A percentile compares a stretch with the other conserved stretches of the same genome.
These are phyloP conservation scores for Stereocaulon alpinum DNA, from an alignment of 495 filamentous ascomycete species.

Conservation along the genomic window DNA sequence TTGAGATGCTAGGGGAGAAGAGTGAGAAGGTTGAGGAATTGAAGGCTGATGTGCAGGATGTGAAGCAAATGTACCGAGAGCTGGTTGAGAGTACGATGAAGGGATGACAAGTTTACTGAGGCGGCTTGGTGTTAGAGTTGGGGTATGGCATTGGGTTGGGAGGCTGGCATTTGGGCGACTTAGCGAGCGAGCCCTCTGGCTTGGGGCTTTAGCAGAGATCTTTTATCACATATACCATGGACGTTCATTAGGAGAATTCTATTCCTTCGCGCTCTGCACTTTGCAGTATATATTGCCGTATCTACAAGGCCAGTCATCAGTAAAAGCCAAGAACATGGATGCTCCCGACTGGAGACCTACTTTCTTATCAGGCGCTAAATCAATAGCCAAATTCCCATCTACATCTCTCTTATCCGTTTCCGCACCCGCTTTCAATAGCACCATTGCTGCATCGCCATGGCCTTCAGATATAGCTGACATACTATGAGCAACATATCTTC, in stretches of 20 bases:
- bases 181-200: neutral
- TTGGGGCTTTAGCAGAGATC: neutral
- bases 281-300: slow-evolving; percentile 66
- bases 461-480: slow-evolving; percentile 64
- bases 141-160: neutral
- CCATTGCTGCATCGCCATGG: slow-evolving; percentile 78
- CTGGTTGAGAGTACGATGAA: slow-evolving; percentile 76
- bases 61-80: slow-evolving; percentile 93
- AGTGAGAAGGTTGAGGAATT: slow-evolving; percentile 89
- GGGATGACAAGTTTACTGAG: neutral
- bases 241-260: slow-evolving; percentile 36
- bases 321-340: neutral
- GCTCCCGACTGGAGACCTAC: slow-evolving; percentile 30
- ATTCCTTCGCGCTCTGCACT: slow-evolving; percentile 81
- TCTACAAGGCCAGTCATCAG: slow-evolving; percentile 31
- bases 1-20: slow-evolving; percentile 96
- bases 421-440: slow-evolving; percentile 73
- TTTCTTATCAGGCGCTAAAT: slow-evolving; percentile 74
- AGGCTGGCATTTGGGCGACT: neutral
- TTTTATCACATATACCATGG: neutral
- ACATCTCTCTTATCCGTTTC: slow-evolving; percentile 68
- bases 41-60: slow-evolving; percentile 73
- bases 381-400: slow-evolving; percentile 64
- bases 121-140: neutral
- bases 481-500: too few species aligned